Evolutionary conservation across 306 rosid genomes (phyloP).

Genomic region (Herpetospermum pedunculosum): DNA sequence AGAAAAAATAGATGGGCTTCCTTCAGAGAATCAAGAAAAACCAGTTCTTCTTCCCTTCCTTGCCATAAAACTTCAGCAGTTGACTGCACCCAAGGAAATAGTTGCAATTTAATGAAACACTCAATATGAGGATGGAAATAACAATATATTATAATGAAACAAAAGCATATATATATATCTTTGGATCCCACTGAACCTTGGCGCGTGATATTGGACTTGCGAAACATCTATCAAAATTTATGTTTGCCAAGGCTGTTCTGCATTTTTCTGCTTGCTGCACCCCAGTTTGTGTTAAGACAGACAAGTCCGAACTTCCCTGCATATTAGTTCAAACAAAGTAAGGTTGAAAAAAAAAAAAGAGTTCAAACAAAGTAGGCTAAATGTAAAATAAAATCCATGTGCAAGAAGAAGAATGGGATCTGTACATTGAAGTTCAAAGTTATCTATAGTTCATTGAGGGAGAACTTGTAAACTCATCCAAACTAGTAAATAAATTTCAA

Average conservation of each 20-base stretch:
- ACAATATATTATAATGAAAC: neutral
- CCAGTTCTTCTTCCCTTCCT: slow-evolving; percentile 46
- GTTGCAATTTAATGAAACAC: neutral
- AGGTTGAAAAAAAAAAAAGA: no score
- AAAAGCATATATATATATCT: neutral
- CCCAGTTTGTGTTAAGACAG: slow-evolving; percentile 51
- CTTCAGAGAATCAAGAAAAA: slow-evolving; percentile 52
- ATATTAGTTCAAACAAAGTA: neutral
- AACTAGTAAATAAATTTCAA: neutral
- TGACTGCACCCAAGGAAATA: slow-evolving; percentile 36
- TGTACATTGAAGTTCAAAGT: neutral
- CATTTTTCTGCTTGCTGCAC: slow-evolving; percentile 55
- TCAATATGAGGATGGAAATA: neutral
- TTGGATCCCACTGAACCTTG: slow-evolving; percentile 27
- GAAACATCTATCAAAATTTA: slow-evolving; percentile 49
- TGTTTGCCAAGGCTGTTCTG: slow-evolving; percentile 40
- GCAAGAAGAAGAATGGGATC: neutral
- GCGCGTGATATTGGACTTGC: slow-evolving; percentile 78
- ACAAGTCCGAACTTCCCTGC: slow-evolving; percentile 60
- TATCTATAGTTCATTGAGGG: no score
- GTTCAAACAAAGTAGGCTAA: slow-evolving; percentile 9
- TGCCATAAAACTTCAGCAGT: slow-evolving; percentile 67
- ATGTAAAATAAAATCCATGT: neutral
- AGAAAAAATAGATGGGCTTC: slow-evolving; percentile 61
- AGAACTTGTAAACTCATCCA: no score